Conservation (phyloP, 306 rosid species). For the Macrotyloma uniflorum region DNA sequence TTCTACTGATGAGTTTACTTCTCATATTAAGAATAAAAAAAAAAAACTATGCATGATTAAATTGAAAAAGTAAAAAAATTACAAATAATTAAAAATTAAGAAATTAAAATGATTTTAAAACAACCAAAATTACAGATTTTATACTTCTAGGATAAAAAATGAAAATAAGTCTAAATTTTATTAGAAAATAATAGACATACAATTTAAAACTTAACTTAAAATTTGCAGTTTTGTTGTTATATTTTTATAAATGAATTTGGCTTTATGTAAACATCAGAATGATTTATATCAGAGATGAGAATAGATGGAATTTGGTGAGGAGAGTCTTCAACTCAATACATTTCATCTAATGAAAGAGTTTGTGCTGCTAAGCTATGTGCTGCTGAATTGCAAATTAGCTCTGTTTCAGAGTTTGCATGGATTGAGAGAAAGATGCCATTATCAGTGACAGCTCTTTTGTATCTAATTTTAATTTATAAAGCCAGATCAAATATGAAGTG, state of each 20-base stretch:
- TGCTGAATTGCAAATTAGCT: background rate
- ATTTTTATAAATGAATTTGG: background rate
- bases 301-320: background rate
- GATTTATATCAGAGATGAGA: background rate
- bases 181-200: background rate
- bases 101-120: too few relatives aligned
- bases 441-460: background rate
- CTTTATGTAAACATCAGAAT: background rate
- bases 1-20: too few relatives aligned
- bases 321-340: slow-evolving; percentile 7
- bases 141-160: too few relatives aligned
- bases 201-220: background rate
- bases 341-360: background rate
- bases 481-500: background rate
- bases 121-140: too few relatives aligned
- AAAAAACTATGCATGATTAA: too few relatives aligned
- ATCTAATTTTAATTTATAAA: background rate
- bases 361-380: background rate
- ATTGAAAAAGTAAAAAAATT: too few relatives aligned
- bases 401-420: background rate
- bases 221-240: background rate
- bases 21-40: too few relatives aligned
- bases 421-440: background rate
- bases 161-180: background rate
- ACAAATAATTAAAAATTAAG: too few relatives aligned